phyloP scores from a whole-genome alignment of 352 stramenopile genomes.

The Phytophthora melonis region DNA sequence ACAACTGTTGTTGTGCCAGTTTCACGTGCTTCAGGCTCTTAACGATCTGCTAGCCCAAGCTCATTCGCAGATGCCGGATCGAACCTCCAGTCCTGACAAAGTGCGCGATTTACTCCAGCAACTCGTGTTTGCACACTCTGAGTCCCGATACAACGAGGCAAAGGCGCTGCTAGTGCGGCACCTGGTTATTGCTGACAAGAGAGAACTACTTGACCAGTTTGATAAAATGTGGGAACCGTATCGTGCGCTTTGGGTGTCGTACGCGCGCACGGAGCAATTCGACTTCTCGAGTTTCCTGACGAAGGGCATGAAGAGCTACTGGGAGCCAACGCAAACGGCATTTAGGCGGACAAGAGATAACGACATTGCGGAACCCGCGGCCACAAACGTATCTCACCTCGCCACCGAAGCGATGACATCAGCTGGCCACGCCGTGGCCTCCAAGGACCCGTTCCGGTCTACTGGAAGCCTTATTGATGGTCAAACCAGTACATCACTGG shows the following conservation, averaged over 20 bases:
- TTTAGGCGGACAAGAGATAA: constrained; percentile 52
- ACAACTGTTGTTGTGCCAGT: constrained; percentile 69
- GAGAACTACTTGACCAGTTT: constrained; percentile 58
- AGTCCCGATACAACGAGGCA: constrained; percentile 56
- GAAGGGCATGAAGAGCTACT: constrained; percentile 71
- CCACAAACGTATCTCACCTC: constrained; percentile 1
- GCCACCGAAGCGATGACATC: background rate
- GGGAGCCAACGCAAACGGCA: constrained; percentile 65
- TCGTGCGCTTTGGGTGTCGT: constrained; percentile 69
- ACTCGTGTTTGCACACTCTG: constrained; percentile 67
- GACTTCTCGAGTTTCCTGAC: constrained; percentile 76
- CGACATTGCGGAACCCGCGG: constrained; percentile 2
- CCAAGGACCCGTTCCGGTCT: background rate
- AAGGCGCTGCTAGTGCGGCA: constrained; percentile 55
- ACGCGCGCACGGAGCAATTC: constrained; percentile 62
- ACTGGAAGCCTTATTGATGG: background rate
- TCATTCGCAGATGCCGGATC: background rate
- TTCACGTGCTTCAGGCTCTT: constrained; percentile 78
- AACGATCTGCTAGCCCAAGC: constrained; percentile 46
- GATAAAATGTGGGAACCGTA: constrained; percentile 71
- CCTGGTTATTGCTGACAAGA: constrained; percentile 43
- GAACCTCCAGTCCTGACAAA: constrained; percentile 44
- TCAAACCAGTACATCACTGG: background rate
- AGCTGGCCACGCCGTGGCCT: background rate
- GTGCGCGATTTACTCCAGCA: constrained; percentile 61